Conservation (phyloP, 116 monocot genomes). For the Papilionanthe hybrid region DNA sequence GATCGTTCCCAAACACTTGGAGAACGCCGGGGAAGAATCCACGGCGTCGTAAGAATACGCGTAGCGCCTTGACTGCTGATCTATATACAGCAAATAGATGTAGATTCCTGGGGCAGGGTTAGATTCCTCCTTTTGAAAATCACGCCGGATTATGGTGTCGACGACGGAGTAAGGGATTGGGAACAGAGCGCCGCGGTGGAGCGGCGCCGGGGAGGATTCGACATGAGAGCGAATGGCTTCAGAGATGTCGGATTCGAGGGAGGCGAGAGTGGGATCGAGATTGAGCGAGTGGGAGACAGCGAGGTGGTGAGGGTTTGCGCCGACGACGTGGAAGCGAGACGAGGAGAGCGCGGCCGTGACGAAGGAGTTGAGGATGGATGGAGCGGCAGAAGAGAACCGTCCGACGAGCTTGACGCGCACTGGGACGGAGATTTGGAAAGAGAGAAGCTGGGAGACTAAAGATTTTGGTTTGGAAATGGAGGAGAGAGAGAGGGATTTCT, state of each 20-base stretch:
- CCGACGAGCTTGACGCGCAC: slow-evolving; percentile 74
- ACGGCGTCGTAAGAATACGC: slow-evolving; percentile 46
- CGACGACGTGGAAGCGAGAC: slow-evolving; percentile 41
- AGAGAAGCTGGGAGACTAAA: slow-evolving; percentile 29
- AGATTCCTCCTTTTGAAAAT: slow-evolving; percentile 29
- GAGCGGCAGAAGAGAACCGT: slow-evolving; percentile 37
- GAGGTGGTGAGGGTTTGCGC: slow-evolving; percentile 30
- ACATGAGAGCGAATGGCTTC: slow-evolving; percentile 40
- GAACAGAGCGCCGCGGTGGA: slow-evolving; percentile 44
- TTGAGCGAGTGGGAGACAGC: slow-evolving; percentile 44
- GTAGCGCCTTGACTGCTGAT: slow-evolving; percentile 40
- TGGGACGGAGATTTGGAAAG: slow-evolving; percentile 53
- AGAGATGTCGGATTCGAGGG: slow-evolving; percentile 27
- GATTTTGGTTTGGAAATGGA: slow-evolving; percentile 14
- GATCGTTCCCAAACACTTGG: slow-evolving; percentile 64
- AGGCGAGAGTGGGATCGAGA: slow-evolving; percentile 36
- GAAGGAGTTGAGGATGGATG: slow-evolving; percentile 37
- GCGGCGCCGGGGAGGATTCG: slow-evolving; percentile 38
- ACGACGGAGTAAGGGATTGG: slow-evolving; percentile 56
- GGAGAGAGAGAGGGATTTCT: slow-evolving; percentile 27
- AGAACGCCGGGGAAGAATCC: slow-evolving; percentile 39
- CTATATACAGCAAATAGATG: slow-evolving; percentile 64
- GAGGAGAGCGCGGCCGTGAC: slow-evolving; percentile 47
- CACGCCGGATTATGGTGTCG: slow-evolving; percentile 46
- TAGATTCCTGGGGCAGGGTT: slow-evolving; percentile 42